phyloP scores from a whole-genome alignment of 495 filamentous ascomycete genomes.

The Jackrogersella multiformis region DNA sequence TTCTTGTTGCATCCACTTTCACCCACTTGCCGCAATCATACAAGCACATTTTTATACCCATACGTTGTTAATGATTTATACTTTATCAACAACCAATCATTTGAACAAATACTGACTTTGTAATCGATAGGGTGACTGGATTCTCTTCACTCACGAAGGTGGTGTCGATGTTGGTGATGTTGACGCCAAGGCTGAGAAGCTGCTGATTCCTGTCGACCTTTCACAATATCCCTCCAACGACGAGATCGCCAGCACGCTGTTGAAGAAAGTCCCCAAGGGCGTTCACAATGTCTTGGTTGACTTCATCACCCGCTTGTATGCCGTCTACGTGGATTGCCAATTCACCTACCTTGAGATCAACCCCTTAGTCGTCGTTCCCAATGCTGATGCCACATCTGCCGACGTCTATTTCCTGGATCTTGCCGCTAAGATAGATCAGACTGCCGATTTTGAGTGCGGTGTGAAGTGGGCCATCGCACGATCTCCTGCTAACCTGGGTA shows the following conservation, averaged over 20 bases:
- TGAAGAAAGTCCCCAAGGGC: constrained; percentile 93
- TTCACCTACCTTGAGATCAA: constrained; percentile 99
- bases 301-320: constrained; percentile 79
- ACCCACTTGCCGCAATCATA: constrained; percentile 35
- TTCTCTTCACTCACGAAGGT: constrained; percentile 99
- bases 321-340: constrained; percentile 98
- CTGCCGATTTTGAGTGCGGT: constrained; percentile 98
- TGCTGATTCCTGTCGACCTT: constrained; percentile 95
- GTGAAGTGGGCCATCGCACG: constrained; percentile 98
- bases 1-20: constrained; percentile 45
- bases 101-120: constrained; percentile 44
- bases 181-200: constrained; percentile 97
- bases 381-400: constrained; percentile 87
- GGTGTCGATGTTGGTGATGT: constrained; percentile 99
- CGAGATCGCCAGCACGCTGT: constrained; percentile 81
- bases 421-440: constrained; percentile 98
- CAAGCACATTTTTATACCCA: constrained; percentile 10
- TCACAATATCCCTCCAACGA: constrained; percentile 95
- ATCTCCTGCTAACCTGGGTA: constrained; percentile 84
- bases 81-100: constrained; percentile 24
- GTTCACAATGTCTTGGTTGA: constrained; percentile 98
- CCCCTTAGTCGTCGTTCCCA: constrained; percentile 97
- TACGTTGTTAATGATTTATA: constrained; percentile 11
- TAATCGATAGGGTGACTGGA: constrained; percentile 89
- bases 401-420: constrained; percentile 98